Percentiles rank a stretch among this genome's conserved stretches.
Evolutionary conservation across 371 early-diverging fungal genomes (phyloP).

Genomic region (Conidiobolus incongruus): DNA sequence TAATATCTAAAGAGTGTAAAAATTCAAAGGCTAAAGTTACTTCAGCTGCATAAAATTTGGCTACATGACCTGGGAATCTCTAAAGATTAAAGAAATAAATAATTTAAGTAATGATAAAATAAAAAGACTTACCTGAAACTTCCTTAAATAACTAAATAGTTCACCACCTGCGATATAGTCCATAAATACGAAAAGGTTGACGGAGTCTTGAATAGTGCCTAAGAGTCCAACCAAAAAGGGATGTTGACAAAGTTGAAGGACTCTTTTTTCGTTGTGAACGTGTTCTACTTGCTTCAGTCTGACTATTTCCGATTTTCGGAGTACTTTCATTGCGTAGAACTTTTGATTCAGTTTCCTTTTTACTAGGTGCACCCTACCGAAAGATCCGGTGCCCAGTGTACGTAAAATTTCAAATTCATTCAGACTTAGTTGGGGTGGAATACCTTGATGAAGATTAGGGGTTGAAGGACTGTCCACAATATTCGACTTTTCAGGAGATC

Average conservation of each 20-base stretch:
- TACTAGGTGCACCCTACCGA: slow-evolving; percentile 93
- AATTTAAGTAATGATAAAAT: neutral
- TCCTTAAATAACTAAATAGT: slow-evolving; percentile 59
- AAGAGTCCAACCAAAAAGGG: slow-evolving; percentile 89
- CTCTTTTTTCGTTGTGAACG: slow-evolving; percentile 86
- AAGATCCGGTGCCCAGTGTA: slow-evolving; percentile 93
- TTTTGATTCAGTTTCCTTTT: slow-evolving; percentile 41
- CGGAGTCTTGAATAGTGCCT: slow-evolving; percentile 72
- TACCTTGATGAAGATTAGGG: too few relatives aligned
- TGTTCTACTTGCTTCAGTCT: slow-evolving; percentile 93
- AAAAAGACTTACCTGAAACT: slow-evolving; percentile 25
- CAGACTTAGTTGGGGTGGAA: too few relatives aligned
- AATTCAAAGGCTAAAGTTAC: slow-evolving; percentile 60
- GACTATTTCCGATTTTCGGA: slow-evolving; percentile 86
- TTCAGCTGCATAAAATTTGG: slow-evolving; percentile 58
- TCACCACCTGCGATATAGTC: slow-evolving; percentile 94
- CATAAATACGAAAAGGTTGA: slow-evolving; percentile 72
- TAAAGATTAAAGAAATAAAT: slow-evolving; percentile 4
- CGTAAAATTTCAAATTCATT: slow-evolving; percentile 39
- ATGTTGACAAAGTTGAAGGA: slow-evolving; percentile 65
- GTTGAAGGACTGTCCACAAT: too few relatives aligned
- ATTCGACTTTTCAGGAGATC: too few relatives aligned
- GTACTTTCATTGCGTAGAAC: slow-evolving; percentile 93
- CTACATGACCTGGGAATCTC: slow-evolving; percentile 76
- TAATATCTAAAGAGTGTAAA: slow-evolving; percentile 71